Evolutionary conservation across 164 flowering plant species (phyloP).

Genomic region (Dillenia suffruticosa): DNA sequence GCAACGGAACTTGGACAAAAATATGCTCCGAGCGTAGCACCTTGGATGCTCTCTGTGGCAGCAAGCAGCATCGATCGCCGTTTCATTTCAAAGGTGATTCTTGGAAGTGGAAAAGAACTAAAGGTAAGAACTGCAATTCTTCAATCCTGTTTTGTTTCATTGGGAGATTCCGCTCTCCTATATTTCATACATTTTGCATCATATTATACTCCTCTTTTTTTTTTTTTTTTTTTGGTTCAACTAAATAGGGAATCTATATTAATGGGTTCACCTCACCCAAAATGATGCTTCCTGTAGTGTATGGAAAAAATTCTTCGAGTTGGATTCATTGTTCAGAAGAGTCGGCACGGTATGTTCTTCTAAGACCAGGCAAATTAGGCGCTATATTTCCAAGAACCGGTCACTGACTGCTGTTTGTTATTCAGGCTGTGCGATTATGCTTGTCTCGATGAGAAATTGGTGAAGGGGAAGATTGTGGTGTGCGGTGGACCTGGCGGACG

Average conservation of each 20-base stretch:
- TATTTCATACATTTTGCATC: neutral
- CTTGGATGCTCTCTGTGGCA: slow-evolving; percentile 32
- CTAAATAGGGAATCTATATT: slow-evolving; percentile 19
- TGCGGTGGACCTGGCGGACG: neutral
- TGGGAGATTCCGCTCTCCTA: neutral
- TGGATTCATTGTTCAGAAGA: neutral
- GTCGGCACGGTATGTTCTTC: slow-evolving; percentile 1
- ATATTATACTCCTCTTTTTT: neutral
- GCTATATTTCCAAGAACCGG: neutral
- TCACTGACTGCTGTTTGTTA: neutral
- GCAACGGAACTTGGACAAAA: neutral
- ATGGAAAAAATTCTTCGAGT: slow-evolving; percentile 8
- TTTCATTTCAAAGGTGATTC: slow-evolving; percentile 16
- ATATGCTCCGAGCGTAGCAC: slow-evolving; percentile 8
- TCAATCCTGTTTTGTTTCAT: too few relatives aligned
- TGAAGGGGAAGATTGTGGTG: slow-evolving; percentile 28
- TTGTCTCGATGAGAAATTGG: slow-evolving; percentile 6
- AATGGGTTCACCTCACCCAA: slow-evolving; percentile 14
- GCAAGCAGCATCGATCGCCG: slow-evolving; percentile 30
- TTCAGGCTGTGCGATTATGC: neutral
- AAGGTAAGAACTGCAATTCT: slow-evolving; percentile 9
- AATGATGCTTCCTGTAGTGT: slow-evolving; percentile 9
- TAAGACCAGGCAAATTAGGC: neutral
- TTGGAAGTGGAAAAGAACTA: slow-evolving; percentile 22
- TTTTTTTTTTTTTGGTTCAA: neutral